These are phyloP conservation scores for Tetraselmis striata DNA, from an alignment of 139 green algal species.

Conservation along the genomic window DNA sequence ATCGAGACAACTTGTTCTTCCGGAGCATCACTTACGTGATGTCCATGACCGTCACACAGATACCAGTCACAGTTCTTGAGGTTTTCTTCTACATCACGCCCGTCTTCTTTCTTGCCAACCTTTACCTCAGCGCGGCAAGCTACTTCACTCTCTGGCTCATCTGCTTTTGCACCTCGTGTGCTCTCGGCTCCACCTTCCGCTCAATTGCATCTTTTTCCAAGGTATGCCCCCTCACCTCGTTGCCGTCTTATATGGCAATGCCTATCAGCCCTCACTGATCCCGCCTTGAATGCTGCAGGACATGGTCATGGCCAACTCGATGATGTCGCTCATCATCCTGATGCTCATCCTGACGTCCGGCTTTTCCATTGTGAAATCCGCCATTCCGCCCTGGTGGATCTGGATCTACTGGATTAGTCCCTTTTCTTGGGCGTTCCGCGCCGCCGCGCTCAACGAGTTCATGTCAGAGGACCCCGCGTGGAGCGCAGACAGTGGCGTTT, in stretches of 20 bases:
- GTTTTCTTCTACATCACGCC: constrained; percentile 9
- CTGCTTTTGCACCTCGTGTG: not conserved
- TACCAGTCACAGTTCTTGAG: constrained; percentile 3
- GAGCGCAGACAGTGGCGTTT: not conserved
- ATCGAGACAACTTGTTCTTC: not conserved
- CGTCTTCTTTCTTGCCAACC: not conserved
- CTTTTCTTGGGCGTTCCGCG: not conserved
- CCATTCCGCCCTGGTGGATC: constrained; percentile 34
- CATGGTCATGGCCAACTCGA: not conserved
- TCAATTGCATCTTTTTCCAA: constrained; percentile 10
- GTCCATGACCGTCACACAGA: not conserved
- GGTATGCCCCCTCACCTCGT: not conserved
- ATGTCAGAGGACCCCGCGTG: not conserved
- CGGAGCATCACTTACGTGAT: not conserved
- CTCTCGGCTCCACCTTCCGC: constrained; percentile 5
- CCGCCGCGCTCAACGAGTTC: constrained; percentile 29
- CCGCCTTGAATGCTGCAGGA: too few relatives aligned
- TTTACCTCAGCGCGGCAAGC: not conserved
- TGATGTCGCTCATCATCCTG: not conserved
- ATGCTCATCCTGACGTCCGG: constrained; percentile 14
- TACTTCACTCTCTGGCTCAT: not conserved
- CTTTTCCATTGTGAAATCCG: constrained; percentile 18
- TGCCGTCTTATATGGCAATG: too few relatives aligned
- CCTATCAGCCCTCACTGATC: too few relatives aligned
- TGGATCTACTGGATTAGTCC: constrained; percentile 26